These are phyloP conservation scores for Climacium dendroides DNA, from an alignment of 225 moss, liverwort and hornwort species.

Conservation along the genomic window DNA sequence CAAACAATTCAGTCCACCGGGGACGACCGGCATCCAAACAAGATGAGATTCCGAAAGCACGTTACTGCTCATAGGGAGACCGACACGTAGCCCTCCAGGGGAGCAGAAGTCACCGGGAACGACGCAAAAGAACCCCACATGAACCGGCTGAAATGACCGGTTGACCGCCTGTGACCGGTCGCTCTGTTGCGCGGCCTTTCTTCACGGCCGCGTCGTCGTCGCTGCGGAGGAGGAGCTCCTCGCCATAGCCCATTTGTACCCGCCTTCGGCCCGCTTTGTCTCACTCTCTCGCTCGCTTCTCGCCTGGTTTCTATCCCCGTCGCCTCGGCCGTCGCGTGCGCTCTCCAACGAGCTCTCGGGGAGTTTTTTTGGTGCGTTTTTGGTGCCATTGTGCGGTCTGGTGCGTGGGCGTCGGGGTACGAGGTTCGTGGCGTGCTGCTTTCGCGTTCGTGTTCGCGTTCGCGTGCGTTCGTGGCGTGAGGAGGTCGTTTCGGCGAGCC, in stretches of 20 bases:
- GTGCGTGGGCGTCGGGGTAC: neutral
- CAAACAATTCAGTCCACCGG: neutral
- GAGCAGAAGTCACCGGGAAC: neutral
- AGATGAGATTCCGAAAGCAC: neutral
- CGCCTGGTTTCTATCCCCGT: neutral
- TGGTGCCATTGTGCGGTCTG: neutral
- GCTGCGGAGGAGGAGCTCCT: neutral
- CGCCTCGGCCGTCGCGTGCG: neutral
- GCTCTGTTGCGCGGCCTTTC: constrained; percentile 7
- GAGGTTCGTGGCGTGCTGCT: neutral
- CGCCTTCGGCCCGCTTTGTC: neutral
- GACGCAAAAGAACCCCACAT: rapidly evolving
- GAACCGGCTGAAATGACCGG: neutral
- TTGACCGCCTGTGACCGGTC: neutral
- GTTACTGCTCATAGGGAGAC: neutral
- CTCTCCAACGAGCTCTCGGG: constrained; percentile 17
- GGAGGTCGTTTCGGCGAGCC: neutral
- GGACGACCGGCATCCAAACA: neutral
- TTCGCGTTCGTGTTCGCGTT: neutral
- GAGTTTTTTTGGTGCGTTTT: neutral
- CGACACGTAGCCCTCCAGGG: neutral
- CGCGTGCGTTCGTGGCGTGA: neutral
- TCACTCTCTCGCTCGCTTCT: neutral
- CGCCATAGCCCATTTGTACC: constrained; percentile 31
- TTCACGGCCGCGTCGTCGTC: constrained; percentile 8